phyloP scores from a whole-genome alignment of 2,329 filamentous ascomycete genomes.

The Fusarium chuoi region DNA sequence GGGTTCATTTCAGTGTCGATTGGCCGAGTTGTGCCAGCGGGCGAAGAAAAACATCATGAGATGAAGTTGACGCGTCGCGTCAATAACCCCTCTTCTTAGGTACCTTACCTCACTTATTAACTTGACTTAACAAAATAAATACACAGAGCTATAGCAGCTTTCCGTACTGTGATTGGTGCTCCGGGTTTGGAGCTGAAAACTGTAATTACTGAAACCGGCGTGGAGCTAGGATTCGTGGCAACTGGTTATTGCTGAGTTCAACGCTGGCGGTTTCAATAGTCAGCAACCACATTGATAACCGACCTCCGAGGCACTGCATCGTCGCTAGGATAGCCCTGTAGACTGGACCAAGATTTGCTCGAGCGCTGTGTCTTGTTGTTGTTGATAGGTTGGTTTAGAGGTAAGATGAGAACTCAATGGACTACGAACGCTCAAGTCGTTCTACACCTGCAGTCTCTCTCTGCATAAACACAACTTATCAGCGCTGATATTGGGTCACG shows the following conservation, averaged over 20 bases:
- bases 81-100: slow-evolving; percentile 25
- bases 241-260: slow-evolving; percentile 34
- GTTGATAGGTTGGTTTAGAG: slow-evolving; percentile 24
- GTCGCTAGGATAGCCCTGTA: slow-evolving; percentile 31
- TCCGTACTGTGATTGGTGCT: slow-evolving; percentile 31
- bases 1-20: slow-evolving; percentile 7
- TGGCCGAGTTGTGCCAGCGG: background rate
- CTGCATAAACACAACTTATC: slow-evolving; percentile 16
- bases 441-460: background rate
- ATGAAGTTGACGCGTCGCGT: slow-evolving; percentile 32
- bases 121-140: slow-evolving; percentile 8
- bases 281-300: slow-evolving; percentile 32
- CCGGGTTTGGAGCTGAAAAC: slow-evolving; percentile 26
- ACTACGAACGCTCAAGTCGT: slow-evolving; percentile 24
- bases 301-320: slow-evolving; percentile 18
- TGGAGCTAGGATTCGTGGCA: slow-evolving; percentile 40
- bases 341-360: background rate
- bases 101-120: slow-evolving; percentile 3
- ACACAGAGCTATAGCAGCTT: slow-evolving; percentile 13
- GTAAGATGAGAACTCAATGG: slow-evolving; percentile 24
- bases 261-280: slow-evolving; percentile 29
- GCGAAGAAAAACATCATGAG: slow-evolving; percentile 29
- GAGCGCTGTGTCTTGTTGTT: slow-evolving; percentile 5
- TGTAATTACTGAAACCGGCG: slow-evolving; percentile 33
- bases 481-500: slow-evolving; percentile 18